Conservation (phyloP, 768 basidiomycete genomes). For the Boletellus sp. region DNA sequence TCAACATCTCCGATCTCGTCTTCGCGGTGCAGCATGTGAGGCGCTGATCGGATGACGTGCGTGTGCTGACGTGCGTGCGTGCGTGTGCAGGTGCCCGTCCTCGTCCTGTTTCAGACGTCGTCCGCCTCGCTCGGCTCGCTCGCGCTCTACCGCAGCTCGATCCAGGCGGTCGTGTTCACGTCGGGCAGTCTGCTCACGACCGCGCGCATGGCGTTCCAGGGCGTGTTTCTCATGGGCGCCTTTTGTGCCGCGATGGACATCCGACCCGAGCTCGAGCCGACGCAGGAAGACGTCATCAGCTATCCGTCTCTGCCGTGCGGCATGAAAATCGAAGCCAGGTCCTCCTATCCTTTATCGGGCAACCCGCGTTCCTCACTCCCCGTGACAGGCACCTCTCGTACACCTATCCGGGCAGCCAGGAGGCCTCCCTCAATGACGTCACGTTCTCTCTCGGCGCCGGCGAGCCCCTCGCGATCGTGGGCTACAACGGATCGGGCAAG, state of each 20-base stretch:
- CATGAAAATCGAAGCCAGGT: slow-evolving; percentile 71
- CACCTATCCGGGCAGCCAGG: slow-evolving; percentile 72
- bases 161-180: slow-evolving; percentile 68
- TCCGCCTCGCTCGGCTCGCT: slow-evolving; percentile 77
- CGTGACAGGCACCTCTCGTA: slow-evolving; percentile 57
- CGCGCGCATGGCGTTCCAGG: slow-evolving; percentile 74
- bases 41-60: slow-evolving; percentile 6
- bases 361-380: slow-evolving; percentile 4
- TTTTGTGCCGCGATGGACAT: slow-evolving; percentile 76
- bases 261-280: slow-evolving; percentile 64
- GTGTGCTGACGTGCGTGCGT: not conserved
- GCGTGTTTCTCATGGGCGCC: slow-evolving; percentile 82
- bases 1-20: slow-evolving; percentile 62
- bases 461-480: slow-evolving; percentile 81
- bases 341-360: slow-evolving; percentile 21
- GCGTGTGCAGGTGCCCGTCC: slow-evolving; percentile 76
- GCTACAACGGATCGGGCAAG: slow-evolving; percentile 84
- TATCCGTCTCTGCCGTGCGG: slow-evolving; percentile 53
- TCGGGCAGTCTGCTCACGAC: slow-evolving; percentile 60
- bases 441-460: slow-evolving; percentile 69
- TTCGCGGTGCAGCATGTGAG: slow-evolving; percentile 68
- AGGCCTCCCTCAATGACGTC: slow-evolving; percentile 66
- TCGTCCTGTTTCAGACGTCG: slow-evolving; percentile 69
- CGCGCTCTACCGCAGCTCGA: slow-evolving; percentile 74
- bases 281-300: slow-evolving; percentile 44